A percentile compares a stretch with the other conserved stretches of the same genome.
Evolutionary conservation across 208 protist genomes (phyloP).

Genomic region (Jaenimonas drosophilae): DNA sequence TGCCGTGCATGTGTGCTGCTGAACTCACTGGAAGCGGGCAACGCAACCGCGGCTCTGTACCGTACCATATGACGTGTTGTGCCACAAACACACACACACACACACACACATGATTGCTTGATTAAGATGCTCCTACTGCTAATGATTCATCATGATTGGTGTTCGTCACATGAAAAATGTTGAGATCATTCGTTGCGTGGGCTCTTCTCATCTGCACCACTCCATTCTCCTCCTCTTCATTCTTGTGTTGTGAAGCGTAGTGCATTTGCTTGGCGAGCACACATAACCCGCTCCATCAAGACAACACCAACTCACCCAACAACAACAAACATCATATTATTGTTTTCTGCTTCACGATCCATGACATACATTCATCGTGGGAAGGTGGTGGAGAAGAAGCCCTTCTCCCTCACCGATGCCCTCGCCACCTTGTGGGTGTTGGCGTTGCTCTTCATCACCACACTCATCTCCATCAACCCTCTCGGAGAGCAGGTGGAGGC

Average conservation of each 20-base stretch:
- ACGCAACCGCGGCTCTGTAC: slow-evolving; percentile 30
- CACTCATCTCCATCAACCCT: slow-evolving; percentile 43
- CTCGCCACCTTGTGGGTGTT: slow-evolving; percentile 20
- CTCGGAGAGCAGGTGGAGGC: slow-evolving; percentile 28
- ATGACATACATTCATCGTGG: slow-evolving; percentile 76
- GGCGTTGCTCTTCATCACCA: slow-evolving; percentile 58
- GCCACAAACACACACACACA: neutral
- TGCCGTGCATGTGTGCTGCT: slow-evolving; percentile 93
- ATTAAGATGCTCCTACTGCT: too few relatives aligned
- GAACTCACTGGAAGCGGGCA: slow-evolving; percentile 68
- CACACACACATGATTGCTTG: too few relatives aligned
- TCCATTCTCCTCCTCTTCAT: neutral
- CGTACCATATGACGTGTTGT: neutral
- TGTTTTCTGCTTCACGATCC: neutral
- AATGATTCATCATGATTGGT: neutral
- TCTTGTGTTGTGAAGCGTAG: too few relatives aligned
- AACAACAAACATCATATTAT: neutral
- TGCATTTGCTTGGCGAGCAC: too few relatives aligned
- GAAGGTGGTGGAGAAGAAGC: slow-evolving; percentile 64
- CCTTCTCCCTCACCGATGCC: slow-evolving; percentile 47
- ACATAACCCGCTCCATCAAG: too few relatives aligned
- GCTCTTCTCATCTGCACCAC: neutral
- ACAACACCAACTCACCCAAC: too few relatives aligned
- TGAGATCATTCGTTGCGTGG: neutral
- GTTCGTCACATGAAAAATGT: neutral